phyloP scores from a whole-genome alignment of 257 asterid species.

The Thymus mandschuricus region DNA sequence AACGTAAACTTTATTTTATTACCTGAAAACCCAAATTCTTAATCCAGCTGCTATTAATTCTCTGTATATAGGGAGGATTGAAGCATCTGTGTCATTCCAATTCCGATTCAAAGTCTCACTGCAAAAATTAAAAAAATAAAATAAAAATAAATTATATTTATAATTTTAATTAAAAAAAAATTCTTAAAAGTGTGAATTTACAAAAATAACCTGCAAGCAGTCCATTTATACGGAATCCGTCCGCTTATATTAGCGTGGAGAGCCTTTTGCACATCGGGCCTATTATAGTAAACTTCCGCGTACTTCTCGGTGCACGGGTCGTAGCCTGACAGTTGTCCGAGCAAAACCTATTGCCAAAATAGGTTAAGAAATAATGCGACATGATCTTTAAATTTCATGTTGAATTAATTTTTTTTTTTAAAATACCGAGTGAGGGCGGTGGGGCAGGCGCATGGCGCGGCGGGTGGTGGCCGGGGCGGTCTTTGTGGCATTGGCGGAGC shows the following conservation, averaged over 20 bases:
- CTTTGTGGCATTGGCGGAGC: conserved; percentile 61
- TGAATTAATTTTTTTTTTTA: no score
- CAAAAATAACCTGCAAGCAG: conserved; percentile 84
- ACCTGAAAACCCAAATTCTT: conserved; percentile 98
- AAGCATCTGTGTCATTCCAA: conserved; percentile 90
- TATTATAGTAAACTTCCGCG: conserved; percentile 84
- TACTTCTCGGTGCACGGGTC: conserved; percentile 94
- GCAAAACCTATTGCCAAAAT: conserved; percentile 24
- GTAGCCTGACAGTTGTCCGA: conserved; percentile 62
- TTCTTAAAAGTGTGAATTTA: no score
- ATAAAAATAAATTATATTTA: background rate
- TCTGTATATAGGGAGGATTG: conserved; percentile 80
- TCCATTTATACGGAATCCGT: conserved; percentile 83
- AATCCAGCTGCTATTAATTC: conserved; percentile 75
- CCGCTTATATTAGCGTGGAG: conserved; percentile 80
- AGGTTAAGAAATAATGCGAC: no score
- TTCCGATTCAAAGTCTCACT: conserved; percentile 88
- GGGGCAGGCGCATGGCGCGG: conserved; percentile 73
- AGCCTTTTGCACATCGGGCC: conserved; percentile 87
- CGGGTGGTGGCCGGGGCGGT: conserved; percentile 43
- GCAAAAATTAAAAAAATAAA: background rate
- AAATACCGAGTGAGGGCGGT: conserved; percentile 57
- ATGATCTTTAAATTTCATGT: no score
- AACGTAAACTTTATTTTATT: background rate
- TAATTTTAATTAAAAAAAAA: no score